Base-by-base conservation (phyloP, 2,329 filamentous ascomycete genomes). In the Diaporthe capsici region DNA sequence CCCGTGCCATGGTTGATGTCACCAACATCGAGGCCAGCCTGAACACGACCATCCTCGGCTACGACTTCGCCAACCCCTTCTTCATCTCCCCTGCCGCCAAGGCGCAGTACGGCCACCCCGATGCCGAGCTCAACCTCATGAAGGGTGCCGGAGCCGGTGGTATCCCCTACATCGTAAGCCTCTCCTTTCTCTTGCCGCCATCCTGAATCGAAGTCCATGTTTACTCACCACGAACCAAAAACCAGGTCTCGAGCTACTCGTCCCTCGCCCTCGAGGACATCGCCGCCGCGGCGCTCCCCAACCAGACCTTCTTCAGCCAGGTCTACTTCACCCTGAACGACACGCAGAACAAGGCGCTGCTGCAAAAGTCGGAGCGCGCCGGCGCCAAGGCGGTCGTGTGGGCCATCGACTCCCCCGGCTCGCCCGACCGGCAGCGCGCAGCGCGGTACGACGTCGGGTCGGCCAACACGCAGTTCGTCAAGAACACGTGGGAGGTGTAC, bases 21-120 rank as follows among this genome's bases (percentile, higher is more conserved):
- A 87, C 84, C 49, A 82, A 84, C 37, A 80, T 87, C 60, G 84
- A 86, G 76, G 78, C 73, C 39, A 84, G 85, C 22, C 80, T 88
- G 67, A 79, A 77, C 22, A 89, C 88, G 7, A 88, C 85, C 25
- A 87, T 90, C 72, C 82, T 90, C 47, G 88, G 88, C 44, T 83
- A 88, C 82, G 88, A 89, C 81, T 88, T 89, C 81, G 87, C 85
- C 0, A 85, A 86, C 0, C 89, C 89, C n/a, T 87, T 90, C 83
- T 90, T 88, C 83, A 90, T 90, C 79, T 84, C 84, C 75, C 88
- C 89, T 6, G 86, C 85, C 13, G 87, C 88, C 37, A 83, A 84
- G 8, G 88, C 82, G 25, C 85, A 81, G 39, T 85, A 86, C 71
- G 88, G 80, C 10, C 84, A 90, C 77, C 80, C 82, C 0, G 84